A percentile compares a stretch with the other conserved stretches of the same genome.
Evolutionary conservation across 805 yeast species (phyloP).

Genomic region (Ogataea trehalophila): DNA sequence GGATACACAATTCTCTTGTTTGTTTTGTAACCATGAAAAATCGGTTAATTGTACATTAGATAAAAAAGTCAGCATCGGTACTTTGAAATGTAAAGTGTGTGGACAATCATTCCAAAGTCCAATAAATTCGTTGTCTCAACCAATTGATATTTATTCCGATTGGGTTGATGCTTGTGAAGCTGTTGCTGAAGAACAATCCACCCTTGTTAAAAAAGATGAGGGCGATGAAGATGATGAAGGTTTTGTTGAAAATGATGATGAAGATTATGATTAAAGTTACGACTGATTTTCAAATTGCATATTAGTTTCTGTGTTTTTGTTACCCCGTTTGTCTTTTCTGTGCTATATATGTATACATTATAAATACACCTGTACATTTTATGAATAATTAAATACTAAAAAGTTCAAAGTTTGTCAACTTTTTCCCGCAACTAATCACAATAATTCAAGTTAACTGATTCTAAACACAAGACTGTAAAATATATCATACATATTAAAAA

Average conservation of each 20-base stretch:
- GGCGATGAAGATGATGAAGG: constrained; percentile 21
- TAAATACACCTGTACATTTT: neutral
- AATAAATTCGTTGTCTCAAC: constrained; percentile 78
- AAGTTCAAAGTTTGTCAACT: neutral
- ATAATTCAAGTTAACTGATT: too few relatives aligned
- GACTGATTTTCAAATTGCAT: too few relatives aligned
- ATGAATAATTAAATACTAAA: neutral
- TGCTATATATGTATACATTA: too few relatives aligned
- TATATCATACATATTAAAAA: too few relatives aligned
- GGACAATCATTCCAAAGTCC: constrained; percentile 91
- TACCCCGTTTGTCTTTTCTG: too few relatives aligned
- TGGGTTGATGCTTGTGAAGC: constrained; percentile 98
- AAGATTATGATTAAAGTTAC: constrained; percentile 10
- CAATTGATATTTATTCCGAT: constrained; percentile 92
- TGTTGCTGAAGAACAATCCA: constrained; percentile 59
- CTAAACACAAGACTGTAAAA: too few relatives aligned
- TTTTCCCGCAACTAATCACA: neutral
- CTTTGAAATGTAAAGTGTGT: constrained; percentile 84
- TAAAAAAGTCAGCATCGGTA: constrained; percentile 80
- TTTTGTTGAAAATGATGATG: constrained; percentile 13
- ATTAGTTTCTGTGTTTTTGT: too few relatives aligned
- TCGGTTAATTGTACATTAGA: constrained; percentile 86
- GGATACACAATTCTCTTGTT: constrained; percentile 81
- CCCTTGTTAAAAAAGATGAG: constrained; percentile 18
- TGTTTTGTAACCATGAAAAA: constrained; percentile 93